A percentile compares a stretch with the other conserved stretches of the same genome.
Evolutionary conservation across 2,329 filamentous ascomycete genomes (phyloP).

Genomic region (Cercospora janseana): DNA sequence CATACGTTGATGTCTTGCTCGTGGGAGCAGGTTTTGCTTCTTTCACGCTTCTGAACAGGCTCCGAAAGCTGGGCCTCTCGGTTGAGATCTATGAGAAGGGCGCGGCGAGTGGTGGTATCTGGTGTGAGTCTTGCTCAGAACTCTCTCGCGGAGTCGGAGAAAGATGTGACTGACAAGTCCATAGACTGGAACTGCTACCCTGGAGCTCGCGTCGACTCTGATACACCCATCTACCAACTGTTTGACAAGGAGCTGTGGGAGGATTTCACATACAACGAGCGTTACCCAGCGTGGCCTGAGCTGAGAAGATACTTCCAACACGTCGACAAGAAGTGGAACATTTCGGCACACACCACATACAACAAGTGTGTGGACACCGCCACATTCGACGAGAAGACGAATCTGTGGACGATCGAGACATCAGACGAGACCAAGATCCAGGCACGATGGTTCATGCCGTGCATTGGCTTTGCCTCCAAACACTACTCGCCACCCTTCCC

Average conservation of each 20-base stretch:
- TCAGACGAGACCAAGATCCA: conserved; percentile 52
- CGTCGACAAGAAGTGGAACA: conserved; percentile 54
- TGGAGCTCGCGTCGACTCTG: conserved; percentile 48
- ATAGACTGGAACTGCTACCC: conserved; percentile 34
- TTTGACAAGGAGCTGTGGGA: conserved; percentile 38
- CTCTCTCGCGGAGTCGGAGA: no score
- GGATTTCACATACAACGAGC: conserved; percentile 54
- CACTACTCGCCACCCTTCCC: conserved; percentile 59
- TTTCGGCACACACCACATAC: conserved; percentile 58
- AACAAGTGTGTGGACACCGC: conserved; percentile 56
- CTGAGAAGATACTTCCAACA: conserved; percentile 60
- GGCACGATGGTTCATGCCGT: conserved; percentile 54
- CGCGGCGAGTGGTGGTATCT: conserved; percentile 39
- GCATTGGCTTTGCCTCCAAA: conserved; percentile 59
- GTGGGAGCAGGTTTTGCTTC: conserved; percentile 27
- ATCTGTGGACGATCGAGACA: conserved; percentile 53
- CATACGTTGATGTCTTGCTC: conserved; percentile 24
- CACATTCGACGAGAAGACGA: conserved; percentile 50
- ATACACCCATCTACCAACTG: conserved; percentile 36
- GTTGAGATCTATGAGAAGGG: conserved; percentile 40
- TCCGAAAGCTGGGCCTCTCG: conserved; percentile 37
- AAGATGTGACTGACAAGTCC: not conserved
- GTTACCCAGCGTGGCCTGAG: conserved; percentile 43
- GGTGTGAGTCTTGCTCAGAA: conserved; percentile 26
- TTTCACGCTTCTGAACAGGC: conserved; percentile 31